These are phyloP conservation scores for Nakazawaea anatomiae DNA, from an alignment of 805 yeast species.

Conservation along the genomic window DNA sequence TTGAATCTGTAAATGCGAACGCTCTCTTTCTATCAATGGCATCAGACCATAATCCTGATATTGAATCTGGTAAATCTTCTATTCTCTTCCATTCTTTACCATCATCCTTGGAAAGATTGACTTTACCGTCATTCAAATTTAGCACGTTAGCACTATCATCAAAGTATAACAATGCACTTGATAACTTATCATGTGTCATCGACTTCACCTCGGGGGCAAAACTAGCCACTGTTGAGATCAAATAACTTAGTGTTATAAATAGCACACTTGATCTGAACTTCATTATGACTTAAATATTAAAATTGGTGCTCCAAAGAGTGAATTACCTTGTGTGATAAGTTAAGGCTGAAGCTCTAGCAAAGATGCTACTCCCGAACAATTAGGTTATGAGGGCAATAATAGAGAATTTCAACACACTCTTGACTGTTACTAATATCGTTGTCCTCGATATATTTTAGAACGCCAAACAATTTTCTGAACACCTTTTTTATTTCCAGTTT, in stretches of 20 bases:
- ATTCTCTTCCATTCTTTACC: slow-evolving; percentile 42
- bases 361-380: too few species aligned
- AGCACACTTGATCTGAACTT: not conserved
- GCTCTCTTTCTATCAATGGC: slow-evolving; percentile 30
- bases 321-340: too few species aligned
- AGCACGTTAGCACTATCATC: slow-evolving; percentile 50
- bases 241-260: not conserved
- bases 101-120: slow-evolving; percentile 39
- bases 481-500: not conserved
- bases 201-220: slow-evolving; percentile 5
- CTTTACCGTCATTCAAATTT: slow-evolving; percentile 17
- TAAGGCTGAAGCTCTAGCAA: too few species aligned
- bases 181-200: not conserved
- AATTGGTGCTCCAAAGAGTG: too few species aligned
- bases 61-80: slow-evolving; percentile 15
- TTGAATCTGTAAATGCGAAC: slow-evolving; percentile 28
- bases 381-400: too few species aligned
- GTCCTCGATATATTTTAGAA: not conserved
- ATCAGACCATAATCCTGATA: slow-evolving; percentile 22
- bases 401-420: too few species aligned
- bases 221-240: not conserved
- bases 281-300: not conserved
- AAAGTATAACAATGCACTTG: slow-evolving; percentile 29
- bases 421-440: not conserved
- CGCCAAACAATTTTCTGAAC: not conserved